Conservation (phyloP, 2,329 filamentous ascomycete genomes). For the Corinectria fuckeliana region DNA sequence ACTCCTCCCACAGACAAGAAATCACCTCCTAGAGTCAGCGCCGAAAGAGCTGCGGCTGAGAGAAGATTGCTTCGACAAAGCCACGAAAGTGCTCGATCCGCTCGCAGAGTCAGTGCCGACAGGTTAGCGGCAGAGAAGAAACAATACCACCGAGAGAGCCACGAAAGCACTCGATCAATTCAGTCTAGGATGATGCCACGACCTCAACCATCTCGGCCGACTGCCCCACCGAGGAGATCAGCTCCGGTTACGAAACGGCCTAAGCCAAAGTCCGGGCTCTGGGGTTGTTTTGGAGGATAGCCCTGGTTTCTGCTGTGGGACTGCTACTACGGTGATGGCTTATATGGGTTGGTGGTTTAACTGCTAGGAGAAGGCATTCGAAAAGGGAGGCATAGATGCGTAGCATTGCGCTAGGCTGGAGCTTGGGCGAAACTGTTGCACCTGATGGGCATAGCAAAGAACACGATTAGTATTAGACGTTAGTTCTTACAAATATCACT, state of each 20-base stretch:
- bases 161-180: constrained; percentile 9
- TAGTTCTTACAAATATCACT: neutral
- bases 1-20: neutral
- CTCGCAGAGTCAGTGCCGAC: neutral
- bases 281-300: constrained; percentile 9
- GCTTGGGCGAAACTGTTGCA: neutral
- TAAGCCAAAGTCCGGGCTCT: constrained; percentile 2
- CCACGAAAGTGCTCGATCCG: constrained; percentile 9
- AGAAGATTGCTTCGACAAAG: constrained; percentile 1
- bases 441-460: neutral
- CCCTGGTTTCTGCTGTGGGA: neutral
- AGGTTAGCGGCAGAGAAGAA: neutral
- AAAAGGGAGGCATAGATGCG: neutral
- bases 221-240: neutral
- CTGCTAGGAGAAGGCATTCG: neutral
- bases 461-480: neutral
- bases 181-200: neutral
- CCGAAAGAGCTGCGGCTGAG: neutral
- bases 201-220: neutral
- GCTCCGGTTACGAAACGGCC: neutral
- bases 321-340: neutral
- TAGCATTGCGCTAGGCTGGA: neutral
- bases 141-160: neutral
- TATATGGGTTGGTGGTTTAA: neutral
- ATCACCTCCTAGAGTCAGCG: neutral